A percentile compares a stretch with the other conserved stretches of the same genome.
phyloP scores from a whole-genome alignment of 148 eudicot genomes.

The Heliosperma pusillum region DNA sequence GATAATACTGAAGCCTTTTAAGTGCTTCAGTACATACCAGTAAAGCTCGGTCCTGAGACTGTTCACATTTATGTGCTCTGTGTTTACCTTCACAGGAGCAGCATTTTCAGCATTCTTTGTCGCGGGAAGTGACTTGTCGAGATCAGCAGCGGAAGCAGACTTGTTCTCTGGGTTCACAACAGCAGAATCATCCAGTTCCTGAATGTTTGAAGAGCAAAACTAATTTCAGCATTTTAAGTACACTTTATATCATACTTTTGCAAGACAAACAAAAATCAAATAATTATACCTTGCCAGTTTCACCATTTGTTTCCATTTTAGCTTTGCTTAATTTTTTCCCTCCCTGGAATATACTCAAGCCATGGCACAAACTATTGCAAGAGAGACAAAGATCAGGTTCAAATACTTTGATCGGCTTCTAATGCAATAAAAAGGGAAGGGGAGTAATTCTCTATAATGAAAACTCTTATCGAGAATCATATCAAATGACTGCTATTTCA shows the following conservation, averaged over 20 bases:
- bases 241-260: not conserved
- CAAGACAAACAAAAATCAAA: not conserved
- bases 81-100: conserved; percentile 43
- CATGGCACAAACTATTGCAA: conserved; percentile 70
- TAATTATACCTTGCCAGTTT: conserved; percentile 50
- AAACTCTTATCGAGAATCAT: no score
- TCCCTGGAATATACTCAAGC: conserved; percentile 81
- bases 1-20: no score
- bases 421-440: not conserved
- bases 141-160: conserved; percentile 48
- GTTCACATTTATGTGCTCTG: conserved; percentile 45
- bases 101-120: conserved; percentile 62
- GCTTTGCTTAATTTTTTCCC: conserved; percentile 46
- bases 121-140: conserved; percentile 53
- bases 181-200: conserved; percentile 41
- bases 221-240: not conserved
- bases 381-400: conserved; percentile 1
- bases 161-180: conserved; percentile 52
- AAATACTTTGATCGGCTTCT: not conserved
- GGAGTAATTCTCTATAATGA: not conserved
- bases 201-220: not conserved
- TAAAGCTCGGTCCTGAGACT: not conserved
- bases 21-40: no score
- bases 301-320: conserved; percentile 69
- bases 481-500: not conserved